phyloP scores from a whole-genome alignment of 352 stramenopile species.

The Phytopythium montanum region DNA sequence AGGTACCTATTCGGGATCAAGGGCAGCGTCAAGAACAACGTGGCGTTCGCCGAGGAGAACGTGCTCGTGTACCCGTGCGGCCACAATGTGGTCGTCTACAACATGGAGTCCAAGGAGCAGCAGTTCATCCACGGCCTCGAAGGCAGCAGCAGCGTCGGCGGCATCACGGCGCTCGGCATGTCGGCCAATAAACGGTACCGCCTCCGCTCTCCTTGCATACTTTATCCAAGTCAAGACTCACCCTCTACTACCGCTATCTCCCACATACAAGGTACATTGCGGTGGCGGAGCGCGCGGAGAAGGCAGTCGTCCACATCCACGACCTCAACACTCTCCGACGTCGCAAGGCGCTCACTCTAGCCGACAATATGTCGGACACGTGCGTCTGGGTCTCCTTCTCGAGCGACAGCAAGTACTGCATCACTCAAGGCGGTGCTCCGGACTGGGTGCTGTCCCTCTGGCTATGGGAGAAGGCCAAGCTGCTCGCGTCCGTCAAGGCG shows the following conservation, averaged over 20 bases:
- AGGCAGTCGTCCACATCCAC: conserved; percentile 88
- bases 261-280: conserved; percentile 87
- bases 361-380: conserved; percentile 75
- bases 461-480: conserved; percentile 92
- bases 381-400: conserved; percentile 88
- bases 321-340: conserved; percentile 83
- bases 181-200: conserved; percentile 62
- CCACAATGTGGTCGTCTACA: conserved; percentile 87
- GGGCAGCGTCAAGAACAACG: conserved; percentile 71
- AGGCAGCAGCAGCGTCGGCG: conserved; percentile 40
- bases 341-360: conserved; percentile 80
- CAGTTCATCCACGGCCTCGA: conserved; percentile 90
- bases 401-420: conserved; percentile 85
- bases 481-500: conserved; percentile 71
- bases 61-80: conserved; percentile 85
- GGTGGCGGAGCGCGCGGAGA: conserved; percentile 83
- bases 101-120: conserved; percentile 88
- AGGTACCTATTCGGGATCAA: conserved; percentile 88
- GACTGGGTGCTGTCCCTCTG: conserved; percentile 92
- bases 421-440: conserved; percentile 85
- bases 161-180: conserved; percentile 87
- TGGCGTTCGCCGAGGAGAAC: conserved; percentile 85
- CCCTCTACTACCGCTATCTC: too few relatives aligned
- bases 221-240: too few relatives aligned
- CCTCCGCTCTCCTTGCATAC: background rate